phyloP scores from a whole-genome alignment of 768 basidiomycete species.

The Clathrus columnatus region DNA sequence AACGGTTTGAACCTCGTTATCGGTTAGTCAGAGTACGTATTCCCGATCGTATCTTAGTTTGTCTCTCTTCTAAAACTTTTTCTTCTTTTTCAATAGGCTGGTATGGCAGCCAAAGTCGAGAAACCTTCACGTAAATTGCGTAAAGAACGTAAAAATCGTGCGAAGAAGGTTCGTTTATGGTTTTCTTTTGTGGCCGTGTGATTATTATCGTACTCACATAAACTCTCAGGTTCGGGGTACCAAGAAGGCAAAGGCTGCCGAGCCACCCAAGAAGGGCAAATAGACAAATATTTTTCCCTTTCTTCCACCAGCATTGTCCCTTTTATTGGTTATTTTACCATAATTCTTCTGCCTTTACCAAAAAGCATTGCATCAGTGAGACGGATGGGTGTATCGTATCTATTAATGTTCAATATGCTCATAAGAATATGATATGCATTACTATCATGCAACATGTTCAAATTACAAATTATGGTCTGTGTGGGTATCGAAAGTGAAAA shows the following conservation, averaged over 20 bases:
- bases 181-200: neutral
- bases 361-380: constrained; percentile 6
- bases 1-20: constrained; percentile 95
- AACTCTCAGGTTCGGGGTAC: constrained; percentile 76
- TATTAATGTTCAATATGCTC: constrained; percentile 7
- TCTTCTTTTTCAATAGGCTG: constrained; percentile 38
- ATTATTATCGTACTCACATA: constrained; percentile 14
- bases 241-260: constrained; percentile 89
- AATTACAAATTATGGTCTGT: neutral
- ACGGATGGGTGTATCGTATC: constrained; percentile 12
- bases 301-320: neutral
- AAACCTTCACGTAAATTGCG: constrained; percentile 94
- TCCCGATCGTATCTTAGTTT: neutral
- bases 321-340: constrained; percentile 5
- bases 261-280: constrained; percentile 89
- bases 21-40: constrained; percentile 83
- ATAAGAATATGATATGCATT: constrained; percentile 12
- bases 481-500: constrained; percentile 1
- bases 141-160: constrained; percentile 99
- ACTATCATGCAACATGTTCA: constrained; percentile 1
- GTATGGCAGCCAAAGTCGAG: constrained; percentile 67
- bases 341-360: constrained; percentile 7
- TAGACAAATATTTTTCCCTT: constrained; percentile 30
- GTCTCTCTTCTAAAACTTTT: neutral
- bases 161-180: constrained; percentile 86